phyloP scores from a whole-genome alignment of 1,284 basidiomycete genomes.

The Austroboletus niveus region DNA sequence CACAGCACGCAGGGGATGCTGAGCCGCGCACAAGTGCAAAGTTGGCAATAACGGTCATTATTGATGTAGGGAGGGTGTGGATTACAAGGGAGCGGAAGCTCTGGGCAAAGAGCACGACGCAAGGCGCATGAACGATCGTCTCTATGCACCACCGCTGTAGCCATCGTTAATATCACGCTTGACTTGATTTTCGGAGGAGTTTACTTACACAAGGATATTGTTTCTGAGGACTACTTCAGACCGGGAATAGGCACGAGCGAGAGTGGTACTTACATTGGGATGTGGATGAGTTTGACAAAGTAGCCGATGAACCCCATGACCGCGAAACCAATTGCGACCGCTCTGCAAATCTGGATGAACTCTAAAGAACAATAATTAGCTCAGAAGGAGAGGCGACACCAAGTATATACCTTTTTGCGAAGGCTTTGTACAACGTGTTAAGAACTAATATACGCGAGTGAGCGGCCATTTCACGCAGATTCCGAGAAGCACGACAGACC shows the following conservation, averaged over 20 bases:
- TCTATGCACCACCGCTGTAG: conserved; percentile 67
- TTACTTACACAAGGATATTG: conserved; percentile 90
- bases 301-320: conserved; percentile 99
- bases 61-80: conserved; percentile 12
- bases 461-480: not conserved
- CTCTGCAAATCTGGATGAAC: conserved; percentile 89
- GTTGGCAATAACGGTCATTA: conserved; percentile 1
- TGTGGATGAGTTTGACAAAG: conserved; percentile 94
- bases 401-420: conserved; percentile 77
- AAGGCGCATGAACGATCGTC: conserved; percentile 1
- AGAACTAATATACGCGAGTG: conserved; percentile 59
- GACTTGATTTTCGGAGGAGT: not conserved
- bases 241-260: not conserved
- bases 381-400: conserved; percentile 2
- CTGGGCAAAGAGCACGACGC: conserved; percentile 4
- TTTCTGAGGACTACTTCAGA: conserved; percentile 56
- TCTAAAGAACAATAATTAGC: conserved; percentile 48
- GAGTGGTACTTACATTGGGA: conserved; percentile 79
- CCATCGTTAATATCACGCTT: conserved; percentile 8
- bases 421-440: conserved; percentile 97
- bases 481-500: conserved; percentile 44
- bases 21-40: not conserved
- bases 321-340: conserved; percentile 91
- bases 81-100: conserved; percentile 15
- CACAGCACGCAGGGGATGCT: not conserved